These are phyloP conservation scores for Candida ortonii DNA, from an alignment of 805 yeast genomes.

Conservation along the genomic window DNA sequence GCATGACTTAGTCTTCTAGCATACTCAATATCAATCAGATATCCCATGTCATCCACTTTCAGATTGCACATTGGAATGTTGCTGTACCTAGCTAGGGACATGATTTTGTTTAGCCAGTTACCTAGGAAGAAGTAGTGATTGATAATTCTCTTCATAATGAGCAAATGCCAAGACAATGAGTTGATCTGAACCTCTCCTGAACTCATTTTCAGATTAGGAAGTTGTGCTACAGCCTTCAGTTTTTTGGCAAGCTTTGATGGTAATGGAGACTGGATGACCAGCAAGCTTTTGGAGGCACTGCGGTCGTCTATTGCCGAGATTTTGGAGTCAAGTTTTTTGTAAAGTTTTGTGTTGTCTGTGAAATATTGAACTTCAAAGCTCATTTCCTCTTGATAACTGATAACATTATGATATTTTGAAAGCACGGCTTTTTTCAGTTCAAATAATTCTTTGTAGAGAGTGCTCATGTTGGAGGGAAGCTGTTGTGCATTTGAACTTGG, in stretches of 20 bases:
- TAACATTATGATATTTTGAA: conserved; percentile 40
- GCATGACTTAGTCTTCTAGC: conserved; percentile 69
- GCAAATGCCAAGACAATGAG: conserved; percentile 78
- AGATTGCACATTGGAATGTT: conserved; percentile 86
- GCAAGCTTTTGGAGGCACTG: conserved; percentile 59
- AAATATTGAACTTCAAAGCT: conserved; percentile 54
- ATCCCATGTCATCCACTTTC: conserved; percentile 71
- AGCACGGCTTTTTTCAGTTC: conserved; percentile 45
- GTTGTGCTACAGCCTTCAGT: conserved; percentile 46
- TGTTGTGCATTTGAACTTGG: conserved; percentile 69
- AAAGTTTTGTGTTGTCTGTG: conserved; percentile 52
- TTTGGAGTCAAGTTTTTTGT: conserved; percentile 53
- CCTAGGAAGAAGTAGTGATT: conserved; percentile 74
- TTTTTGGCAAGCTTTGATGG: conserved; percentile 43
- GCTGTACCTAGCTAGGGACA: conserved; percentile 64
- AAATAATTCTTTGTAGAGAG: conserved; percentile 54
- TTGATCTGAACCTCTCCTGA: conserved; percentile 60
- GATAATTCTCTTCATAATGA: conserved; percentile 59
- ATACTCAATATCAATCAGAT: conserved; percentile 79
- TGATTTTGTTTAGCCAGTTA: conserved; percentile 65
- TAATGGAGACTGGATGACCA: conserved; percentile 74
- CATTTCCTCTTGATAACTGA: conserved; percentile 52
- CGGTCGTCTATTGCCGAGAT: conserved; percentile 60
- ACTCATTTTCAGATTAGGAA: conserved; percentile 63
- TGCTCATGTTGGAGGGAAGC: conserved; percentile 52